Evolutionary conservation across 148 eudicot genomes (phyloP).

Genomic region (Rhododendron ferrugineum): DNA sequence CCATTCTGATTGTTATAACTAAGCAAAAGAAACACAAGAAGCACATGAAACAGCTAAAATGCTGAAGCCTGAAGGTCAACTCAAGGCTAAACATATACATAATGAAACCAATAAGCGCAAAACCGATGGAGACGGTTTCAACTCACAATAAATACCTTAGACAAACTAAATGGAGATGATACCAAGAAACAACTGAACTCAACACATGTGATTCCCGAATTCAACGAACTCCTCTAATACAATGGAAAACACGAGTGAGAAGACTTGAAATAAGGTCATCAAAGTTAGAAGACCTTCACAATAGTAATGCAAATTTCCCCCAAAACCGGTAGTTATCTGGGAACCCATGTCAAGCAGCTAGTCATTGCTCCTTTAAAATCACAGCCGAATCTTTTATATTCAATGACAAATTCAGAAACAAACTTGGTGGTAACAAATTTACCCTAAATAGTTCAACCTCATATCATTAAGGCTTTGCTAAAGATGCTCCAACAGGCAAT

Average conservation of each 20-base stretch:
- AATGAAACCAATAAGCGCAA: no score
- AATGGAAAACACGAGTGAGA: neutral
- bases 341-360: neutral
- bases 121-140: neutral
- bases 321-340: neutral
- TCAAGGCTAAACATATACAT: neutral
- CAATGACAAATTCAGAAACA: neutral
- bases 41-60: neutral
- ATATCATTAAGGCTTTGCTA: neutral
- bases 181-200: neutral
- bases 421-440: neutral
- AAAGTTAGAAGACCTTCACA: neutral
- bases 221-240: neutral
- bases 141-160: neutral
- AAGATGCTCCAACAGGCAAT: neutral
- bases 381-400: neutral
- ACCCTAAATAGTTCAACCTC: neutral
- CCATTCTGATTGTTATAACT: neutral
- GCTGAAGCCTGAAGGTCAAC: neutral
- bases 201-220: neutral
- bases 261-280: neutral
- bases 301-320: neutral
- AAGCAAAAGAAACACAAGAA: neutral
- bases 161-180: neutral
- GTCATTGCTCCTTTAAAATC: neutral